Conservation (phyloP, 495 filamentous ascomycete genomes). For the Aspergillus homomorphus region DNA sequence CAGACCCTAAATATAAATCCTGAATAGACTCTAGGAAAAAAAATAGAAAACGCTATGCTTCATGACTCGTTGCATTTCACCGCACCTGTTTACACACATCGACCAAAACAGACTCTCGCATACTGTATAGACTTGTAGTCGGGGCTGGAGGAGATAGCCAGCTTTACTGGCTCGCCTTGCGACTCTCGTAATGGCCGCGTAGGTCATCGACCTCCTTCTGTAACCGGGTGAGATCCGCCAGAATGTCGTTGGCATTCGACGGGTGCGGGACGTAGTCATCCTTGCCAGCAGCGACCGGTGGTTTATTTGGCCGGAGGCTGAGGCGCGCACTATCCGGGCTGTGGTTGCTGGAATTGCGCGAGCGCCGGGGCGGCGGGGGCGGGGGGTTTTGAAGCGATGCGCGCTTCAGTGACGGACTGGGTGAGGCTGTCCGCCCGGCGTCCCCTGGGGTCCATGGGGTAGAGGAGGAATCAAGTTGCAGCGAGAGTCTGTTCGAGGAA, state of each 20-base stretch:
- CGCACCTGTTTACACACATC: not conserved
- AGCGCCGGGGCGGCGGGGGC: conserved; percentile 59
- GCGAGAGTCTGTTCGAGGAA: not conserved
- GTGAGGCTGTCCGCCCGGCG: not conserved
- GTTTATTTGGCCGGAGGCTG: conserved; percentile 22
- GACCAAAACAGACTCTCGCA: not conserved
- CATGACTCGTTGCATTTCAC: conserved; percentile 1
- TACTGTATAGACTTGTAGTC: not conserved
- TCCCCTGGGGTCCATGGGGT: conserved; percentile 2
- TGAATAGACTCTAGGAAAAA: not conserved
- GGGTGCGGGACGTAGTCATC: conserved; percentile 24
- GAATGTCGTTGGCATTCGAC: conserved; percentile 51
- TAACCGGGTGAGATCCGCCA: conserved; percentile 64
- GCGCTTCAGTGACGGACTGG: conserved; percentile 26
- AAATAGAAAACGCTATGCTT: conserved; percentile 2
- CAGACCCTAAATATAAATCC: no score
- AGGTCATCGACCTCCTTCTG: conserved; percentile 72
- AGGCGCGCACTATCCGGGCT: conserved; percentile 35
- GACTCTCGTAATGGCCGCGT: conserved; percentile 52
- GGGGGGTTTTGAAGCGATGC: conserved; percentile 30
- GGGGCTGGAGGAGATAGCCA: no score
- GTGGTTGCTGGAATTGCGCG: conserved; percentile 52
- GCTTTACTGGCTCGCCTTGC: conserved; percentile 13
- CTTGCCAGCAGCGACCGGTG: conserved; percentile 18
- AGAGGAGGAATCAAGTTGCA: conserved; percentile 5